Conservation (phyloP, 2,329 filamentous ascomycete species). For the Aspergillus sp. region DNA sequence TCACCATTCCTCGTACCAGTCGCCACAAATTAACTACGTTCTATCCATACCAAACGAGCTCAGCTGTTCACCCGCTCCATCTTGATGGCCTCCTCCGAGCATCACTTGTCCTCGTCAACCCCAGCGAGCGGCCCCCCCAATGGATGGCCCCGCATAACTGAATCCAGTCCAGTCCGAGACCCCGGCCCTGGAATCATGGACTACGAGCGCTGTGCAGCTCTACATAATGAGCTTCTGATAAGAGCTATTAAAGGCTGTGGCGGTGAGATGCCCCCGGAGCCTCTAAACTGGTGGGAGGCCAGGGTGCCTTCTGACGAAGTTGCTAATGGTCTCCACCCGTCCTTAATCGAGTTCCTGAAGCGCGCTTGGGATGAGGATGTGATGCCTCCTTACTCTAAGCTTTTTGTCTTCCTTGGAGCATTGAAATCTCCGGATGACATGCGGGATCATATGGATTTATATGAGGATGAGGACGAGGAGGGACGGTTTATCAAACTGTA, state of each 20-base stretch:
- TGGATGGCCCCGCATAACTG: slow-evolving; percentile 4
- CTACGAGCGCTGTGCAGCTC: not conserved
- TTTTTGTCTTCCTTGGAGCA: no score
- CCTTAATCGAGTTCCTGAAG: slow-evolving; percentile 13
- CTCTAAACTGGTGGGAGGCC: slow-evolving; percentile 11
- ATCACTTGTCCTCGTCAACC: no score
- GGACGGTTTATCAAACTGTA: not conserved
- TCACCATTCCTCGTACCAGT: no score
- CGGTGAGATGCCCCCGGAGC: slow-evolving; percentile 1
- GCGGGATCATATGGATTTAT: no score
- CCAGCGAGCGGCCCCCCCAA: no score
- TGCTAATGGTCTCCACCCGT: slow-evolving; percentile 4
- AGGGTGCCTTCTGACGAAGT: slow-evolving; percentile 1
- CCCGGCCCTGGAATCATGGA: not conserved
- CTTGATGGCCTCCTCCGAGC: no score
- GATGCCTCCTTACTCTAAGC: no score
- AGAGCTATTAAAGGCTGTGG: slow-evolving; percentile 1
- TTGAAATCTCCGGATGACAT: no score
- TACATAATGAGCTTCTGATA: not conserved
- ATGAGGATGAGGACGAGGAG: no score
- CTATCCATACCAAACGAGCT: no score
- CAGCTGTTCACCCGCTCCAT: no score
- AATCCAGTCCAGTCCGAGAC: slow-evolving; percentile 8
- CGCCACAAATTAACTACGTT: no score
- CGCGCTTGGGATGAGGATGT: slow-evolving; percentile 5